These are phyloP conservation scores for Carallia pectinifolia DNA, from an alignment of 345 rosid genomes.

Conservation along the genomic window DNA sequence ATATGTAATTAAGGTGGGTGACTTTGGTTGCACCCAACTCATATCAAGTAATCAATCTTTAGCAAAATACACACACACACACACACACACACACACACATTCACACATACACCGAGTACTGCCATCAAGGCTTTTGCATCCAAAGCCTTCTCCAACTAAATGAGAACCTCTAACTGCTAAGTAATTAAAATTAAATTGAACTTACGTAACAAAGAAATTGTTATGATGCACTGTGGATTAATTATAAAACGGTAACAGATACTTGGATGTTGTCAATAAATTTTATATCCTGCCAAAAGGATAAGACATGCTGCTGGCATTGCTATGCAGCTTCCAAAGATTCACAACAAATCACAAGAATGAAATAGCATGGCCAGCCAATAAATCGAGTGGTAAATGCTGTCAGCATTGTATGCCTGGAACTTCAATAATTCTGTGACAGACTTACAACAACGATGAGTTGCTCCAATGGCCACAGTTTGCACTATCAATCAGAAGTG, in stretches of 20 bases:
- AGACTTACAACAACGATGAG: neutral
- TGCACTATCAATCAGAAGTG: neutral
- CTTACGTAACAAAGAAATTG: no score
- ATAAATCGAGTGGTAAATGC: slow-evolving; percentile 6
- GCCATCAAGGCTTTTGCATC: no score
- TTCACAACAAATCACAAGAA: neutral
- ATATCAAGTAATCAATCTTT: no score
- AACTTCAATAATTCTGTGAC: slow-evolving; percentile 2
- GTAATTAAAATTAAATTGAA: no score
- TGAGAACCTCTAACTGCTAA: no score
- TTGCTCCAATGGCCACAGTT: slow-evolving; percentile 1
- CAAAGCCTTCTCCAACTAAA: no score
- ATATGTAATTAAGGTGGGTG: slow-evolving; percentile 22
- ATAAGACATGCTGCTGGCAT: neutral
- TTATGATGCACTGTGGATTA: no score
- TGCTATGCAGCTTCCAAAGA: neutral
- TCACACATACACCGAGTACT: no score
- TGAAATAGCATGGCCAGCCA: neutral
- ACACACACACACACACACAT: no score
- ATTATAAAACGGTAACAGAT: no score
- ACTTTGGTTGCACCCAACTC: slow-evolving; percentile 37
- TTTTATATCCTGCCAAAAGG: neutral
- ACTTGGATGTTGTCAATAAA: no score
- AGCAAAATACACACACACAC: no score
- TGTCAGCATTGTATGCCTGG: slow-evolving; percentile 6